Percentiles rank a stretch among this genome's conserved stretches.
Evolutionary conservation across 148 eudicot genomes (phyloP).

Genomic region (Amaranthus hypochondriacus): DNA sequence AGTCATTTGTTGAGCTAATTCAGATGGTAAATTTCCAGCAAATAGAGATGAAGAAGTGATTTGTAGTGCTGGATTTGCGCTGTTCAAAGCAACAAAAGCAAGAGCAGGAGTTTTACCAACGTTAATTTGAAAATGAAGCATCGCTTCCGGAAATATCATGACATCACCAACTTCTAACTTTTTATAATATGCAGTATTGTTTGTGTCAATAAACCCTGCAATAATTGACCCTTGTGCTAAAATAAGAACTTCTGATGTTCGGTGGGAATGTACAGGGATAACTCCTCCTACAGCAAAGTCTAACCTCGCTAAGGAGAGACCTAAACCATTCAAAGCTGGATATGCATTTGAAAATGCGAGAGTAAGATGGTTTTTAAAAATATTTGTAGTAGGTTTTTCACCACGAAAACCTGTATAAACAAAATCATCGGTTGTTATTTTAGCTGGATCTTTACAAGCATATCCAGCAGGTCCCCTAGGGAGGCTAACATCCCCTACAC

Average conservation of each 20-base stretch:
- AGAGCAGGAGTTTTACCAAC: background rate
- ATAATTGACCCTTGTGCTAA: background rate
- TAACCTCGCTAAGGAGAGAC: slow-evolving; percentile 8
- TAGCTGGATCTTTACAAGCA: slow-evolving; percentile 3
- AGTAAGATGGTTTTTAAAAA: background rate
- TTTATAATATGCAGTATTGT: slow-evolving; percentile 3
- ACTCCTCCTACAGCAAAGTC: background rate
- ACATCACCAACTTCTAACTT: no score
- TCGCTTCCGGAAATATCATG: no score
- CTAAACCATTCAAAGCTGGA: slow-evolving; percentile 10
- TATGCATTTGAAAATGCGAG: slow-evolving; percentile 6
- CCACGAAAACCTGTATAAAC: slow-evolving; percentile 6
- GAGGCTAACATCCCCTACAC: slow-evolving; percentile 5
- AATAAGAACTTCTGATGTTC: background rate
- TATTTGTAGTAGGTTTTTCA: background rate
- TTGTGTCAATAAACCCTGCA: background rate
- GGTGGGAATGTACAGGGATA: slow-evolving; percentile 1
- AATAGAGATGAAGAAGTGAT: background rate
- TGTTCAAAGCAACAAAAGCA: slow-evolving; percentile 15
- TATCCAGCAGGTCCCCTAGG: background rate
- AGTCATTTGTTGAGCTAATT: background rate
- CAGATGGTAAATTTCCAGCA: background rate
- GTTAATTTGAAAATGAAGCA: no score
- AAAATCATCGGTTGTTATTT: slow-evolving; percentile 4
- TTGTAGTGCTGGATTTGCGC: slow-evolving; percentile 3